Evolutionary conservation across 257 asterid genomes (phyloP), one percentile per base, ranked within the genome.

Genomic region (Orobanche coerulescens): DNA sequence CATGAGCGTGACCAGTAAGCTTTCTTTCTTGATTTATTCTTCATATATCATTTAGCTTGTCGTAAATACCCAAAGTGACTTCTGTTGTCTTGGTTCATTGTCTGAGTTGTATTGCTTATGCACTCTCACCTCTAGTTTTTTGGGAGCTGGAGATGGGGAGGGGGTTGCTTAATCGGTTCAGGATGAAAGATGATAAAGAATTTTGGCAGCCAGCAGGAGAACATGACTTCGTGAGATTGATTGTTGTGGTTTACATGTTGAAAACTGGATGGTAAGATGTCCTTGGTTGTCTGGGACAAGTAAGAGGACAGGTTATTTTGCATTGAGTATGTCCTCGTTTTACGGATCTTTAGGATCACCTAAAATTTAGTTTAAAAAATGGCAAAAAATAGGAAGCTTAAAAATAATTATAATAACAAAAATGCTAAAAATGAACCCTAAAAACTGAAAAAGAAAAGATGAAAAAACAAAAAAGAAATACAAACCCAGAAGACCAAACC

Each of bases 1-100:
- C 86, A 81, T 61, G 98, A 92, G 70, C 95, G 97, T 1, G 98
- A 92, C 69, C 88, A 74, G 98, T 88, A 70, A 81, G 87, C 71
- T 33, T 71, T 51, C 31, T 7, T 53, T 50, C 23, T 30, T 39
- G 31, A 11, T 31, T 65, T 30, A 18, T 34, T 26, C 64, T 55
- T 58, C 42, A 7, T 22, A 15, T 23, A 2, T 58, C 44, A 5
- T 59, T 33, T 43, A 31, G 50, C 37, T 68, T 9, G 7, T 13
- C 47, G 4, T 14, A 13, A 40, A 6, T 13, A 1, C 47, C 19
- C 6, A 40, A n/a, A 40, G 49, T n/a, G 18, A 14, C 0, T 7
- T 28, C 2, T 13, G 66, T 25, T 10, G 7, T 20, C 25, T 25
- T 10, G 37, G 16, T 22, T 24, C 56, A 49, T 36, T 6, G 0